A percentile compares a stretch with the other conserved stretches of the same genome.
These are phyloP conservation scores for Vairimorpha necatrix DNA, from an alignment of 371 early-diverging fungal genomes.

Conservation along the genomic window DNA sequence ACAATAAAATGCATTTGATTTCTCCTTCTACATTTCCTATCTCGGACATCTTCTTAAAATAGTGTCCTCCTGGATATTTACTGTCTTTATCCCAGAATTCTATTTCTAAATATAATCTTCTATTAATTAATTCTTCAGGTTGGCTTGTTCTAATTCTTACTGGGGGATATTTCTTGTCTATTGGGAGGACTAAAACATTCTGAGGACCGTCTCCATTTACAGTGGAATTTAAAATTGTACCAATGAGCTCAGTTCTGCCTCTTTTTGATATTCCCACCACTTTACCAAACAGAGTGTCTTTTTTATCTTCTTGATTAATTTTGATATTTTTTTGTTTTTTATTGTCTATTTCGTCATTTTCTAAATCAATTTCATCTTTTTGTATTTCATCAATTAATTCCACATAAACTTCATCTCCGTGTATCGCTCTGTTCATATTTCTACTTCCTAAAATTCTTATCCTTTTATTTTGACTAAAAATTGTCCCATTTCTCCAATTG, in stretches of 20 bases:
- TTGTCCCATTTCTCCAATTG: conserved; percentile 35
- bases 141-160: conserved; percentile 34
- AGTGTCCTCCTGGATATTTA: conserved; percentile 45
- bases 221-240: conserved; percentile 24
- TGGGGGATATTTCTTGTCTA: conserved; percentile 48
- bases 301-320: background rate
- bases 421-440: conserved; percentile 54
- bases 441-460: conserved; percentile 29
- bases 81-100: conserved; percentile 42
- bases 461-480: conserved; percentile 8
- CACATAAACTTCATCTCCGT: conserved; percentile 58
- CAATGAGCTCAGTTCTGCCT: conserved; percentile 21
- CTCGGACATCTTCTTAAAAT: conserved; percentile 17
- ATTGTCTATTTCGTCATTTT: background rate
- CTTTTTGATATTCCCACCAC: conserved; percentile 50
- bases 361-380: conserved; percentile 15
- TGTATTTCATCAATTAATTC: conserved; percentile 15
- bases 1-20: conserved; percentile 37
- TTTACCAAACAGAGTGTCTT: conserved; percentile 22
- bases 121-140: conserved; percentile 18
- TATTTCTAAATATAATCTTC: conserved; percentile 35
- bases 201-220: conserved; percentile 22
- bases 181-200: conserved; percentile 41
- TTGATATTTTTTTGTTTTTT: background rate
- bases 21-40: conserved; percentile 44